Evolutionary conservation across 306 rosid genomes (phyloP).

Genomic region (Casuarina cunninghamiana): DNA sequence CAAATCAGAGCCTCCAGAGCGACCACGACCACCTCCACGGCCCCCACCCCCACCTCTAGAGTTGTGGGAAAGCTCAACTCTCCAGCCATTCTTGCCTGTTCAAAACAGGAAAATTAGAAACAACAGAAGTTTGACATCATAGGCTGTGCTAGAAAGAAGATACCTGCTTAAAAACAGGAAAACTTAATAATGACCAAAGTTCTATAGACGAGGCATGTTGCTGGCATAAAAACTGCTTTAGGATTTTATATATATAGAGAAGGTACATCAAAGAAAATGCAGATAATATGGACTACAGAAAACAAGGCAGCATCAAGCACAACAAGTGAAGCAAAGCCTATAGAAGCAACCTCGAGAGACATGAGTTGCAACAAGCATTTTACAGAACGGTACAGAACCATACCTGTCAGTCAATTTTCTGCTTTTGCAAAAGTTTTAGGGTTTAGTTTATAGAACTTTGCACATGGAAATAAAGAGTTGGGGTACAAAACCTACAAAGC

Average conservation of each 20-base stretch:
- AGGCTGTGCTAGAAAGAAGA: too few species aligned
- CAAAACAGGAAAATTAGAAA: background rate
- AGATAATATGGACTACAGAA: background rate
- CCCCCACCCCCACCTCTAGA: constrained; percentile 77
- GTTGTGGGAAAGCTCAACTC: constrained; percentile 97
- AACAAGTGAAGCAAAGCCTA: background rate
- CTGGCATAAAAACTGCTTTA: background rate
- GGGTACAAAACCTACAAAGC: too few species aligned
- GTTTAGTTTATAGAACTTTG: background rate
- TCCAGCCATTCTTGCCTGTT: constrained; percentile 97
- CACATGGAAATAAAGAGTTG: too few species aligned
- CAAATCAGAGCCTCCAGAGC: constrained; percentile 94
- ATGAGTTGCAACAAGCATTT: background rate
- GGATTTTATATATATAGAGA: background rate
- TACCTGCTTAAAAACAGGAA: background rate
- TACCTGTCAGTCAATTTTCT: background rate
- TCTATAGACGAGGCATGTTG: background rate
- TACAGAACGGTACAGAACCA: background rate
- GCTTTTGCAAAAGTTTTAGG: background rate
- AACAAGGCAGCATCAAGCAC: background rate
- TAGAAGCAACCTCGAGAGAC: background rate
- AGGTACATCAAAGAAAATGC: background rate
- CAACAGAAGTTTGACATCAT: too few species aligned
- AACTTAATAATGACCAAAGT: background rate
- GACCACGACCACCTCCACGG: constrained; percentile 84